These are phyloP conservation scores for Venustampulla echinocandica DNA, from an alignment of 495 filamentous ascomycete species.

Conservation along the genomic window DNA sequence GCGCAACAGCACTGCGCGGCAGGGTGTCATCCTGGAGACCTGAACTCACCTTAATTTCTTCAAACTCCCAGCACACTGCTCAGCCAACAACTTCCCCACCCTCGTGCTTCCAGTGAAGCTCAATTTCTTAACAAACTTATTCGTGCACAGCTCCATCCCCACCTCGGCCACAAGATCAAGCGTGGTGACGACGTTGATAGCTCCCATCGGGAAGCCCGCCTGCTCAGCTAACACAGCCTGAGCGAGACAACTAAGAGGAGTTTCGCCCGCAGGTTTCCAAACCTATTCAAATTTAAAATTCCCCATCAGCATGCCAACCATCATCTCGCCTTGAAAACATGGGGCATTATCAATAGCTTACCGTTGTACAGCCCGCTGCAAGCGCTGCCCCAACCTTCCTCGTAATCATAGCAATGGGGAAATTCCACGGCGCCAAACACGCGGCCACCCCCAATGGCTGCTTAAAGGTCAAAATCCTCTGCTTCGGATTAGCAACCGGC, in stretches of 20 bases:
- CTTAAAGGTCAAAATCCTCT: slow-evolving; percentile 25
- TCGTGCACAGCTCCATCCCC: slow-evolving; percentile 58
- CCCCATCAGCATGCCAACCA: too few relatives aligned
- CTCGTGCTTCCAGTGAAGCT: slow-evolving; percentile 80
- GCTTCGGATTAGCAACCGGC: slow-evolving; percentile 4
- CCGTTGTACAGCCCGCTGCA: slow-evolving; percentile 54
- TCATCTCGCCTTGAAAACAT: not conserved
- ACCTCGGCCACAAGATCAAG: slow-evolving; percentile 59
- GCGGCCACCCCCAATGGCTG: slow-evolving; percentile 32
- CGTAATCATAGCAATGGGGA: slow-evolving; percentile 33
- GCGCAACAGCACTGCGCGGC: too few relatives aligned
- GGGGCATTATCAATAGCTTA: not conserved
- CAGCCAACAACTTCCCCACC: slow-evolving; percentile 75
- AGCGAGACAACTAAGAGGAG: slow-evolving; percentile 71
- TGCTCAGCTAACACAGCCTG: slow-evolving; percentile 68
- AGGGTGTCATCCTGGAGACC: too few relatives aligned
- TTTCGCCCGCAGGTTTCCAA: slow-evolving; percentile 73
- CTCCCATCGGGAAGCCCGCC: slow-evolving; percentile 73
- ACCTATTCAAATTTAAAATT: too few relatives aligned
- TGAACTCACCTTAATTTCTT: too few relatives aligned
- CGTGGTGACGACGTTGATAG: slow-evolving; percentile 71
- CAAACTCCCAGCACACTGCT: slow-evolving; percentile 63
- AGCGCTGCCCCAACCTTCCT: slow-evolving; percentile 29
- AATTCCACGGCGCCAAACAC: slow-evolving; percentile 26
- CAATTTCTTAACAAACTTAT: slow-evolving; percentile 64